Conservation (phyloP, 1,284 basidiomycete species). For the Ganoderma leucocontextum region DNA sequence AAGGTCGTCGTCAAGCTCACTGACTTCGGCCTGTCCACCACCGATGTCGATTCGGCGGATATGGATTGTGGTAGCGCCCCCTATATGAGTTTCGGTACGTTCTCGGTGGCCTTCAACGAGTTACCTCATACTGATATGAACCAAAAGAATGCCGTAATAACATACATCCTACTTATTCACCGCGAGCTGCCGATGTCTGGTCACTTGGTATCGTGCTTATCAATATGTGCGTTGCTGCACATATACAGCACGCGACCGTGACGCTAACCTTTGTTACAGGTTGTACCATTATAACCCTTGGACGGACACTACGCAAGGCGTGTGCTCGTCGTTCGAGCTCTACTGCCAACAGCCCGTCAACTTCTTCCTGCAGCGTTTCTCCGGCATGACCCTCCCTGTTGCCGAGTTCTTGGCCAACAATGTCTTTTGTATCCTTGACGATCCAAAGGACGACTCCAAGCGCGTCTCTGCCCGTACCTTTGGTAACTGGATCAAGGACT, state of each 20-base stretch:
- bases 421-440: conserved; percentile 87
- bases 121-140: neutral
- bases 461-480: conserved; percentile 87
- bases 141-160: conserved; percentile 96
- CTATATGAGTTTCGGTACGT: conserved; percentile 96
- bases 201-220: conserved; percentile 98
- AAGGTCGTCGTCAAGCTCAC: conserved; percentile 92
- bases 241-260: conserved; percentile 20
- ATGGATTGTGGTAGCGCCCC: conserved; percentile 99
- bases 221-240: conserved; percentile 77
- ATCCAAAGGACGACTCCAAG: conserved; percentile 59
- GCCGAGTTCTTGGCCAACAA: conserved; percentile 87
- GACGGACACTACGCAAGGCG: conserved; percentile 88
- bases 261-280: conserved; percentile 50
- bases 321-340: conserved; percentile 84
- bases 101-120: conserved; percentile 6
- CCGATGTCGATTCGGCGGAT: conserved; percentile 88
- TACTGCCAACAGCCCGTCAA: conserved; percentile 83
- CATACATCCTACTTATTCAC: conserved; percentile 90
- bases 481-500: conserved; percentile 84
- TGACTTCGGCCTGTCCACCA: conserved; percentile 96
- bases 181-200: conserved; percentile 97
- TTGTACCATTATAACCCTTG: conserved; percentile 99
- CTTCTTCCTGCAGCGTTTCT: conserved; percentile 92
- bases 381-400: conserved; percentile 89